These are phyloP conservation scores for Vicia sativa DNA, from an alignment of 306 rosid genomes.

Conservation along the genomic window DNA sequence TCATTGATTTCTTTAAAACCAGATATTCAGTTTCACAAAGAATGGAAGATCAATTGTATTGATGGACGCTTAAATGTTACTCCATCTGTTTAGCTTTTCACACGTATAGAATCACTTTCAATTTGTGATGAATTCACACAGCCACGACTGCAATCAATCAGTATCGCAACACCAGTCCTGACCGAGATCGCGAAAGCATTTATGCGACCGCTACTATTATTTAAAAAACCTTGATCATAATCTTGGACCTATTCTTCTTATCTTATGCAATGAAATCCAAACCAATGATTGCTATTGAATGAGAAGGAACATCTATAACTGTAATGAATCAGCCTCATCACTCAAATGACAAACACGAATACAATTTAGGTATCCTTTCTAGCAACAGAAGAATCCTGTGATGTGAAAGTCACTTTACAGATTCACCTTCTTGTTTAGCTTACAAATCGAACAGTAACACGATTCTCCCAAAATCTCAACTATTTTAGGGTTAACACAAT, in stretches of 20 bases:
- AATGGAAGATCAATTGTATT: neutral
- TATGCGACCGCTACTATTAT: too few species aligned
- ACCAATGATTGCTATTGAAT: neutral
- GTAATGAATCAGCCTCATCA: neutral
- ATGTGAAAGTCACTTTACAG: neutral
- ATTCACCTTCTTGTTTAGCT: too few species aligned
- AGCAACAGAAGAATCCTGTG: neutral
- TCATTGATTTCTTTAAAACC: slow-evolving; percentile 1
- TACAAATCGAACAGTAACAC: neutral
- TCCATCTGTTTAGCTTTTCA: too few species aligned
- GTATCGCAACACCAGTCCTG: too few species aligned
- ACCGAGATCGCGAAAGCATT: too few species aligned
- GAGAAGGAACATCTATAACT: neutral
- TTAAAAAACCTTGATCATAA: neutral
- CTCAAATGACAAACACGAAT: neutral
- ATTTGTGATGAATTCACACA: too few species aligned
- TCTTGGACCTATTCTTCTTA: neutral
- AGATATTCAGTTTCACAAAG: neutral
- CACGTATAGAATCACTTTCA: too few species aligned
- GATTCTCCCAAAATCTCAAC: neutral
- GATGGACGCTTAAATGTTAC: neutral
- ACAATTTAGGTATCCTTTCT: neutral
- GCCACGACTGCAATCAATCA: too few species aligned
- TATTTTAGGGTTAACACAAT: slow-evolving; percentile 14
- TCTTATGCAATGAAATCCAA: slow-evolving; percentile 18